Percentiles rank a stretch among this genome's conserved stretches.
Evolutionary conservation across 1,284 basidiomycete genomes (phyloP).

Genomic region (Xerocomus nothofagi): DNA sequence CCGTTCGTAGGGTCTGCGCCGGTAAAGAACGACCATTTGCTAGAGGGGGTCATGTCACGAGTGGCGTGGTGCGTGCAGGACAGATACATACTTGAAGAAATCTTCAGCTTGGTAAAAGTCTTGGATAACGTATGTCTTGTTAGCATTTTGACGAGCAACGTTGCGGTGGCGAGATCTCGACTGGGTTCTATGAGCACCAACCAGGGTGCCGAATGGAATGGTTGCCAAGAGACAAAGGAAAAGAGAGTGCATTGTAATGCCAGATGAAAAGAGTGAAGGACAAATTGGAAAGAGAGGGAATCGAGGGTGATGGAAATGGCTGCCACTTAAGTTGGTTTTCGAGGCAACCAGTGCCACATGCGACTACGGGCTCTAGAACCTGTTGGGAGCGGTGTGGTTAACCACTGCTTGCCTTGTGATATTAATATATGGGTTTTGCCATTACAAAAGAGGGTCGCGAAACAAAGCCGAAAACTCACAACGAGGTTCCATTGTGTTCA

Average conservation of each 20-base stretch:
- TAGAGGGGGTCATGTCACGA: slow-evolving; percentile 25
- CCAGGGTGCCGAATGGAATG: slow-evolving; percentile 32
- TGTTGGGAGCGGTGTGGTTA: slow-evolving; percentile 1
- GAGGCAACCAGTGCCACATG: slow-evolving; percentile 1
- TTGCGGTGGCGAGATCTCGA: slow-evolving; percentile 28
- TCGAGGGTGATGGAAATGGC: background rate
- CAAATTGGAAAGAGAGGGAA: slow-evolving; percentile 1
- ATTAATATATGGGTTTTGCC: slow-evolving; percentile 12
- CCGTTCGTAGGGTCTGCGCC: slow-evolving; percentile 66
- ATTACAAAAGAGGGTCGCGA: background rate
- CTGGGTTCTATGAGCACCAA: slow-evolving; percentile 26
- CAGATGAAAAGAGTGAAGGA: slow-evolving; percentile 10
- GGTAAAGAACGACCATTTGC: slow-evolving; percentile 65
- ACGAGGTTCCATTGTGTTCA: background rate
- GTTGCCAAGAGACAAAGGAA: slow-evolving; percentile 23
- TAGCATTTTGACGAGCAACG: slow-evolving; percentile 20
- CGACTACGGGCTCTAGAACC: background rate
- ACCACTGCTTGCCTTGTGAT: slow-evolving; percentile 17
- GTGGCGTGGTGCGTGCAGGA: background rate
- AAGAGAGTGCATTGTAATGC: slow-evolving; percentile 30
- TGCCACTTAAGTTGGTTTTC: slow-evolving; percentile 4
- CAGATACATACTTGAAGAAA: slow-evolving; percentile 29
- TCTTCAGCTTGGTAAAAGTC: slow-evolving; percentile 34
- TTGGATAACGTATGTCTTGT: slow-evolving; percentile 21
- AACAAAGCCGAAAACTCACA: background rate